Conservation (phyloP, 306 rosid genomes). For the Mucuna pruriens region DNA sequence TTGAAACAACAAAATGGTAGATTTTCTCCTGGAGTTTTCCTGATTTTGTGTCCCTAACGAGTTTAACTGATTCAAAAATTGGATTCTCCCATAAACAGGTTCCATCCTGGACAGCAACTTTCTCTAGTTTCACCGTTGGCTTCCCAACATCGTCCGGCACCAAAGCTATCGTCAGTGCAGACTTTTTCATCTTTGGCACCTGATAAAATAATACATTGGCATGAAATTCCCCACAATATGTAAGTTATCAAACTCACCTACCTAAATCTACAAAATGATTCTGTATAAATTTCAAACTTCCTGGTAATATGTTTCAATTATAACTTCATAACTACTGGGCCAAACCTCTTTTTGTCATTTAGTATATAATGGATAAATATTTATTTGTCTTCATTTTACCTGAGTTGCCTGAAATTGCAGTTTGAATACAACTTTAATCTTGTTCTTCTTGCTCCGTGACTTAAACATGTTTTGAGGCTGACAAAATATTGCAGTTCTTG, state of each 20-base stretch:
- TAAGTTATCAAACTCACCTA: not conserved
- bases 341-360: slow-evolving; percentile 9
- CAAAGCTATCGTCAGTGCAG: slow-evolving; percentile 3
- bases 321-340: not conserved
- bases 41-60: not conserved
- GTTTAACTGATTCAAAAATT: slow-evolving; percentile 12
- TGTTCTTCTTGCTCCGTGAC: slow-evolving; percentile 1
- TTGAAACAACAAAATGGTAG: slow-evolving; percentile 16
- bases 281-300: not conserved
- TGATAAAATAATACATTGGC: not conserved
- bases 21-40: slow-evolving; percentile 12
- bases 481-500: not conserved
- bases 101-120: slow-evolving; percentile 5
- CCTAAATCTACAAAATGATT: not conserved
- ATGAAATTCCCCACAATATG: not conserved
- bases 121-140: slow-evolving; percentile 18
- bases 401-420: slow-evolving; percentile 18
- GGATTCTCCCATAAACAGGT: slow-evolving; percentile 10
- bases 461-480: not conserved
- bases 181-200: slow-evolving; percentile 13
- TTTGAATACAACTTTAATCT: slow-evolving; percentile 1
- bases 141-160: slow-evolving; percentile 12
- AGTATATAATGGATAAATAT: not conserved
- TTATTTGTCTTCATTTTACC: not conserved
- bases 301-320: not conserved